Percentiles rank a stretch among this genome's conserved stretches.
Evolutionary conservation across 2,329 filamentous ascomycete genomes (phyloP).

Genomic region (Orbilia oligospora): DNA sequence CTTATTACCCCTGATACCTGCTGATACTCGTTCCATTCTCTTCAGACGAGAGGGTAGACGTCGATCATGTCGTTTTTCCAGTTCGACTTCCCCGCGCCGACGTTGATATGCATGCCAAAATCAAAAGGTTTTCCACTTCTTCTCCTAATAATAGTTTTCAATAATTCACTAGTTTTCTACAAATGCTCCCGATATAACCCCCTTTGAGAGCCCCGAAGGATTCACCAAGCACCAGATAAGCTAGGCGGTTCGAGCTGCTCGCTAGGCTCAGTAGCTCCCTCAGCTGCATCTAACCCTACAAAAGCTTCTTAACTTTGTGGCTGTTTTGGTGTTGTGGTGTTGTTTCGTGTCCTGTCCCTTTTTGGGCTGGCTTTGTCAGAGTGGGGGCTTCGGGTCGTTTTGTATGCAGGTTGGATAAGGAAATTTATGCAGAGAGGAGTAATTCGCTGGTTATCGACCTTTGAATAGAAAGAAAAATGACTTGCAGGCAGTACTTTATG

Average conservation of each 20-base stretch:
- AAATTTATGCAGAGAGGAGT: slow-evolving; percentile 2
- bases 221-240: not conserved
- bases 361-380: not conserved
- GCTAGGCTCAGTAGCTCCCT: slow-evolving; percentile 7
- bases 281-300: slow-evolving; percentile 1
- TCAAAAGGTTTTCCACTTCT: not conserved
- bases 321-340: slow-evolving; percentile 38
- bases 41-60: not conserved
- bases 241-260: slow-evolving; percentile 7
- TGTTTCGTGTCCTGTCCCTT: slow-evolving; percentile 28
- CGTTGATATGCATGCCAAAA: too few species aligned
- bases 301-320: slow-evolving; percentile 18
- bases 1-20: not conserved
- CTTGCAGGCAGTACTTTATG: slow-evolving; percentile 6
- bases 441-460: not conserved
- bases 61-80: not conserved
- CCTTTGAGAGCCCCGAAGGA: not conserved
- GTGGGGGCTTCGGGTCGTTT: slow-evolving; percentile 8
- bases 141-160: not conserved
- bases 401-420: slow-evolving; percentile 13
- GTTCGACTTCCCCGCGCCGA: not conserved
- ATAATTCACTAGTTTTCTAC: not conserved
- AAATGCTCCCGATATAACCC: not conserved
- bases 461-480: slow-evolving; percentile 7
- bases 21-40: not conserved